Conservation (phyloP, 805 yeast species). For the Suhomyces sp. region DNA sequence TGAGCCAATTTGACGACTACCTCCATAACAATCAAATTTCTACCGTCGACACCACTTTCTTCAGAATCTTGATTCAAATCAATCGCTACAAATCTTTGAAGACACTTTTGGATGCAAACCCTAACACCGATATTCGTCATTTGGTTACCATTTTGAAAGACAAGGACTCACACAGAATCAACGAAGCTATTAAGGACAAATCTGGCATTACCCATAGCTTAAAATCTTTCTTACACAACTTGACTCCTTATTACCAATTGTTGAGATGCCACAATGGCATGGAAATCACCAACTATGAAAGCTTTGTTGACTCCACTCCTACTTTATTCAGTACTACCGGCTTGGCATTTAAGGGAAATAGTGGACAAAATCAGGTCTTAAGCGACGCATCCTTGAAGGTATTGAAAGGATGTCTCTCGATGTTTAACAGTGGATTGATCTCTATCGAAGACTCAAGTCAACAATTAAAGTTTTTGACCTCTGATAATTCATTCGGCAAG, state of each 20-base stretch:
- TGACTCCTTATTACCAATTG: constrained; percentile 5
- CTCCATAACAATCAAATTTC: constrained; percentile 8
- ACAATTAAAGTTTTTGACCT: background rate
- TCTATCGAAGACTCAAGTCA: background rate
- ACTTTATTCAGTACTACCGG: background rate
- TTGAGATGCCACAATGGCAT: constrained; percentile 3
- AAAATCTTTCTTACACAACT: background rate
- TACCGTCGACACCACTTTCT: constrained; percentile 10
- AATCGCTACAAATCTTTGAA: constrained; percentile 22
- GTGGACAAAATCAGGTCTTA: background rate
- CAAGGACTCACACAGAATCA: constrained; percentile 6
- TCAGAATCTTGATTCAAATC: constrained; percentile 21
- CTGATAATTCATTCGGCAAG: background rate
- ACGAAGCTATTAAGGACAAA: constrained; percentile 4
- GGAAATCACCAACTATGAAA: constrained; percentile 1
- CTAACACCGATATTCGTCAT: constrained; percentile 7
- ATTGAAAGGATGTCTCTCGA: constrained; percentile 3
- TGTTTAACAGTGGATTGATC: constrained; percentile 5
- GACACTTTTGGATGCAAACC: constrained; percentile 13
- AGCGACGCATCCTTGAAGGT: constrained; percentile 4
- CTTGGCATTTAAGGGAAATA: background rate
- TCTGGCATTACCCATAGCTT: constrained; percentile 2
- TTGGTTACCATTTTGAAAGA: constrained; percentile 10
- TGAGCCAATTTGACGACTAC: constrained; percentile 17
- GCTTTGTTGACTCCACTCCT: constrained; percentile 5